A percentile compares a stretch with the other conserved stretches of the same genome.
Evolutionary conservation across 2,329 filamentous ascomycete genomes (phyloP).

Genomic region (Botrytis porri): DNA sequence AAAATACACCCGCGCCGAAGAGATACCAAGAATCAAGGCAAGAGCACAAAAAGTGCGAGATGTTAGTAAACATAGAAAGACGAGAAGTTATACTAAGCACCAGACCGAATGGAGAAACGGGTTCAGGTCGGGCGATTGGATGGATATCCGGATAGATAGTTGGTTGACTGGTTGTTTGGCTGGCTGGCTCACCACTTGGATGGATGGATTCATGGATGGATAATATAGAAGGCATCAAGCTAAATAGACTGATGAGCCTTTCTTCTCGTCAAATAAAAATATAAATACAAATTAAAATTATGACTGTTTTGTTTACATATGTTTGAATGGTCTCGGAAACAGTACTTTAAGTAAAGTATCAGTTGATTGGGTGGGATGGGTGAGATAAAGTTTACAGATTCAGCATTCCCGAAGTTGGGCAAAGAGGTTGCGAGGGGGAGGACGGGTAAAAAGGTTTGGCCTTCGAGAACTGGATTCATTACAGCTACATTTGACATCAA

Average conservation of each 20-base stretch:
- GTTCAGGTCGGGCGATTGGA: background rate
- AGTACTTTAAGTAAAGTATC: background rate
- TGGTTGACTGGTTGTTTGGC: background rate
- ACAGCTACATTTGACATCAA: too few species aligned
- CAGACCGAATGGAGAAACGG: too few species aligned
- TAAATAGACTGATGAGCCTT: conserved; percentile 1
- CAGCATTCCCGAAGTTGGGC: background rate
- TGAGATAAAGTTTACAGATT: background rate
- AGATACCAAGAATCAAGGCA: background rate
- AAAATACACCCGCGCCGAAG: background rate
- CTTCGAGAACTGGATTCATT: background rate
- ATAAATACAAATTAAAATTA: background rate
- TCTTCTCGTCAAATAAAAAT: background rate
- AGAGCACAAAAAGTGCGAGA: background rate
- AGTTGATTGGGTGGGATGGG: background rate
- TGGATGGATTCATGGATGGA: background rate
- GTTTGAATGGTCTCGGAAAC: too few species aligned
- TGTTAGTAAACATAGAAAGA: background rate
- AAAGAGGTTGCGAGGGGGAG: background rate
- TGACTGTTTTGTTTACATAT: background rate
- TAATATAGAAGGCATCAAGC: background rate
- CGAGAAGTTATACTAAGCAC: background rate
- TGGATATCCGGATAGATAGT: conserved; percentile 3
- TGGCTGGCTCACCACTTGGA: background rate
- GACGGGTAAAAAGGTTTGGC: background rate